A percentile compares a stretch with the other conserved stretches of the same genome.
These are phyloP conservation scores for Alternaria rosae DNA, from an alignment of 2,329 filamentous ascomycete species.

Conservation along the genomic window DNA sequence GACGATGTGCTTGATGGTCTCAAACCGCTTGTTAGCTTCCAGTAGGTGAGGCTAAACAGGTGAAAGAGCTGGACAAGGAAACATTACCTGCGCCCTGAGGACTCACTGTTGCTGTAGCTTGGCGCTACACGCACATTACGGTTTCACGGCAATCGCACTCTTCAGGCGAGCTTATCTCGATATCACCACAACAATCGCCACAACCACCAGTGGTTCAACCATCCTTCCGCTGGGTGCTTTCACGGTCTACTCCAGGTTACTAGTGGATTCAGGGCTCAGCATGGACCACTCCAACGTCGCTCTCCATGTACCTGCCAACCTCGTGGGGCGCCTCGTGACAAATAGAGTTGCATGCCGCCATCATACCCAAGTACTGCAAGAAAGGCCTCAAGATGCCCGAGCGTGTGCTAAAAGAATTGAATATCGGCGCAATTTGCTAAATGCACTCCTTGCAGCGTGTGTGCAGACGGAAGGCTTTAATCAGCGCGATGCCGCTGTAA, in stretches of 20 bases:
- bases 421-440: not conserved
- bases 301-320: not conserved
- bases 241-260: not conserved
- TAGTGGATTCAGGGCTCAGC: not conserved
- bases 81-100: not conserved
- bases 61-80: constrained; percentile 1
- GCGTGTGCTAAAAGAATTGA: not conserved
- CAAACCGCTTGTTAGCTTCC: constrained; percentile 13
- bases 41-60: constrained; percentile 1
- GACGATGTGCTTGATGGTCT: constrained; percentile 8
- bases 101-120: not conserved
- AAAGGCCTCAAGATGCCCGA: not conserved
- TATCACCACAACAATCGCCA: not conserved
- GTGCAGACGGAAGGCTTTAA: not conserved
- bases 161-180: not conserved
- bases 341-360: constrained; percentile 5
- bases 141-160: not conserved
- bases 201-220: not conserved
- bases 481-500: not conserved
- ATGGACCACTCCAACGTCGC: constrained; percentile 5
- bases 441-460: not conserved
- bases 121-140: not conserved
- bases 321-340: not conserved
- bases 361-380: not conserved
- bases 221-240: not conserved